Evolutionary conservation across 1,139 yeast genomes (phyloP).

Genomic region (Diutina siamensis): DNA sequence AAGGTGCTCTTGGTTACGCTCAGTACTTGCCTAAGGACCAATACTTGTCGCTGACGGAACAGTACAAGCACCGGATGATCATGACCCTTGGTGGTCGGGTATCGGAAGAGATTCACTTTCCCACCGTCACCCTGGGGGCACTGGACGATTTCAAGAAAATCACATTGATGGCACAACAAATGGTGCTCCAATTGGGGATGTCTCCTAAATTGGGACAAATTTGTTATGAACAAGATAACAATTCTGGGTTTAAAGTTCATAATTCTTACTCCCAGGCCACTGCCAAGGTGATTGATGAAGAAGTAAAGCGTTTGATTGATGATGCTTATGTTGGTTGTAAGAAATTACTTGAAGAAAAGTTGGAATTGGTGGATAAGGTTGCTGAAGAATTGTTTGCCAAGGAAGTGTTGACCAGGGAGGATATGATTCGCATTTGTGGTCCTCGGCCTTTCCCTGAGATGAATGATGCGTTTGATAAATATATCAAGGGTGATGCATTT

Average conservation of each 20-base stretch:
- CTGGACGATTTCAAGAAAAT: conserved; percentile 94
- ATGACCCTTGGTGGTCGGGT: conserved; percentile 98
- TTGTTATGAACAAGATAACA: conserved; percentile 28
- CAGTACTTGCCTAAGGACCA: conserved; percentile 94
- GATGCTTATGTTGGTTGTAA: conserved; percentile 69
- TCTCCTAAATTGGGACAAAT: conserved; percentile 74
- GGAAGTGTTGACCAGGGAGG: conserved; percentile 84
- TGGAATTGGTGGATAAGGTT: conserved; percentile 65
- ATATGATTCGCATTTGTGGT: conserved; percentile 79
- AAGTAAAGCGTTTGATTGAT: conserved; percentile 69
- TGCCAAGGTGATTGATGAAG: conserved; percentile 67
- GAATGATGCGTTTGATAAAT: conserved; percentile 90
- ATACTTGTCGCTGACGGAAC: conserved; percentile 67
- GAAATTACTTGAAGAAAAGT: conserved; percentile 54
- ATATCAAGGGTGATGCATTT: conserved; percentile 37
- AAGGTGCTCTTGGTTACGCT: conserved; percentile 96
- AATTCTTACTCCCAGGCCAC: conserved; percentile 92
- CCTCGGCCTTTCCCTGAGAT: conserved; percentile 84
- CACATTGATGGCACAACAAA: conserved; percentile 85
- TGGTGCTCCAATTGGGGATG: conserved; percentile 93
- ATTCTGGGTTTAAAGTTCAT: conserved; percentile 34
- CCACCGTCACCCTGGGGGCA: conserved; percentile 89
- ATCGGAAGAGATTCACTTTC: conserved; percentile 84
- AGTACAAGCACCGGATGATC: conserved; percentile 80
- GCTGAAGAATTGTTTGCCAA: conserved; percentile 77